A percentile compares a stretch with the other conserved stretches of the same genome.
phyloP scores from a whole-genome alignment of 306 rosid species.

The Arachis hypogaea region DNA sequence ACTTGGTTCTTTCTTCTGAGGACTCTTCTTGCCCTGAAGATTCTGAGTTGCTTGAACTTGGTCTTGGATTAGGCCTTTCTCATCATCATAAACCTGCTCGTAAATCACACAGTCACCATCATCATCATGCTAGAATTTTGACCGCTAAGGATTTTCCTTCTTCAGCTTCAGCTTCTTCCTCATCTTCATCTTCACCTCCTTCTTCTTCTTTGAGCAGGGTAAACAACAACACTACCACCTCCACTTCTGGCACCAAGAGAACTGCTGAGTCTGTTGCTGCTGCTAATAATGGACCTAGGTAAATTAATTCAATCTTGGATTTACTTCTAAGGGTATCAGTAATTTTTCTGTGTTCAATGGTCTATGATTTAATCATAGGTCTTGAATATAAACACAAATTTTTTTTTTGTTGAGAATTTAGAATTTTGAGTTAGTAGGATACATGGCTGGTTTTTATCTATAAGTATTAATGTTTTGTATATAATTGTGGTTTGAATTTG shows the following conservation, averaged over 20 bases:
- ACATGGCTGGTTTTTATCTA: too few relatives aligned
- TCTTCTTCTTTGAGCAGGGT: slow-evolving; percentile 57
- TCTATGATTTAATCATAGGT: too few relatives aligned
- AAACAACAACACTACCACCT: slow-evolving; percentile 40
- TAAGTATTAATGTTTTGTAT: neutral
- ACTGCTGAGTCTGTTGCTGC: slow-evolving; percentile 70
- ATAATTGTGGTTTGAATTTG: neutral
- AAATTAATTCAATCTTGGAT: neutral
- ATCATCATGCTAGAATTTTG: slow-evolving; percentile 54
- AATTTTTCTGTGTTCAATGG: too few relatives aligned
- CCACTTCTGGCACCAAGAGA: slow-evolving; percentile 67
- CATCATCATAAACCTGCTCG: slow-evolving; percentile 32
- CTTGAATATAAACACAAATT: too few relatives aligned
- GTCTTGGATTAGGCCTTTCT: slow-evolving; percentile 73
- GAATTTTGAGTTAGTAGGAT: too few relatives aligned
- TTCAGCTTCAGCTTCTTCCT: slow-evolving; percentile 42
- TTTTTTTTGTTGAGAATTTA: too few relatives aligned
- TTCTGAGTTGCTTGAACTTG: slow-evolving; percentile 72
- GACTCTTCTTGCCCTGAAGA: slow-evolving; percentile 84
- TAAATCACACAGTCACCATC: slow-evolving; percentile 38
- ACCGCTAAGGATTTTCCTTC: slow-evolving; percentile 77
- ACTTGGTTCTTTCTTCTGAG: slow-evolving; percentile 77
- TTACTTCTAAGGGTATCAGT: too few relatives aligned
- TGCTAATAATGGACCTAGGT: slow-evolving; percentile 59
- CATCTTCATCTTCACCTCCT: slow-evolving; percentile 51